Base-by-base conservation (phyloP, 148 eudicot species). In the Rhododendron ovatum region DNA sequence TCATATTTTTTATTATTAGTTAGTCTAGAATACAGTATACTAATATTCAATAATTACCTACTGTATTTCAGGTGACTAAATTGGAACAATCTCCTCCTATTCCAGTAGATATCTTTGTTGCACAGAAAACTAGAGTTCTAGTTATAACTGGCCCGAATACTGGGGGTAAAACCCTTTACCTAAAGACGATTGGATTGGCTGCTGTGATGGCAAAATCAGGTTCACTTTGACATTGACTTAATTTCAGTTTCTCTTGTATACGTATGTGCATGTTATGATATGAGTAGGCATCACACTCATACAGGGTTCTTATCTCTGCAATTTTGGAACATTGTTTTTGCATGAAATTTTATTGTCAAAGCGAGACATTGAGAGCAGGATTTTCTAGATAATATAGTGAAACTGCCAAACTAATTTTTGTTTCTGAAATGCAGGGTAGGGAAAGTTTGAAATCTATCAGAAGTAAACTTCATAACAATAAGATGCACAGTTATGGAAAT, bases 171-270 rank as follows among this genome's bases (percentile, higher is more conserved):
- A 97, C 98, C 85, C 93, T 97, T 88, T 92, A 93, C 89, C 90
- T 97, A 89, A 97, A 97, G 91, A 91, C 99, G 43, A 90, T 97
- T 86, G 99, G 98, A 63, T 89, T 97, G 90, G 98, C 98, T 88
- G 96, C 96, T 84, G 91, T 97, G 95, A 97, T 97, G 99, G 96
- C 99, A 88, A 97, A 95, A 92, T 94, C 99, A 93, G 99, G 99
- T 95, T 55, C 83, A 30, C 77, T 81, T 75, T 37, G 61, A 14
- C 50, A 75, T 53, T 37, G 37, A 69, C 35, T 84, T 78, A 5
- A 48, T 67, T 69, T 45, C 59, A 84, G 57, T 43, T 20, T 84
- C 79, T 84, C 47, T 69, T 30, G 1, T 69, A 48, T 22, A 14
- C 69, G 15, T 67, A 35, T 71, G 43, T 20, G 7, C 35, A 24